A percentile compares a stretch with the other conserved stretches of the same genome.
These are phyloP conservation scores for Irpex rosettiformis DNA, from an alignment of 1,284 basidiomycete genomes.

Conservation along the genomic window DNA sequence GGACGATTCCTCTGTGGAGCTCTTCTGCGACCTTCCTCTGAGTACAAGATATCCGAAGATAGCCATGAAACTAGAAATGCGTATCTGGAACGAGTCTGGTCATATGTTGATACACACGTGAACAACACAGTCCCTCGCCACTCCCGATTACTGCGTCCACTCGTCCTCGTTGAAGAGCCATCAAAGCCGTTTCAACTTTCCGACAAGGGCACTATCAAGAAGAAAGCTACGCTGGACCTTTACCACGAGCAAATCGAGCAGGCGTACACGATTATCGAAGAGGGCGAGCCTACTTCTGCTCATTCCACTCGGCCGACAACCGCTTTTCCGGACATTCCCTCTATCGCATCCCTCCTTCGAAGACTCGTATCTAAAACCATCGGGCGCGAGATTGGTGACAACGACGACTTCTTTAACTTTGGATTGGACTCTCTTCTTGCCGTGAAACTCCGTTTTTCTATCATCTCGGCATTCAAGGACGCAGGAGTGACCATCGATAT, in stretches of 20 bases:
- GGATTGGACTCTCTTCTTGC: background rate
- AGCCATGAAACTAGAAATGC: constrained; percentile 38
- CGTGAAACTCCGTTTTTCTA: background rate
- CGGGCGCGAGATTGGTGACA: constrained; percentile 21
- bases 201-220: constrained; percentile 32
- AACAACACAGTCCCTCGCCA: background rate
- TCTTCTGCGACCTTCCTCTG: constrained; percentile 28
- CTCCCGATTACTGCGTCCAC: background rate
- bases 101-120: background rate
- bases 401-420: constrained; percentile 38
- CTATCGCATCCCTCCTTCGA: constrained; percentile 22
- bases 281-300: constrained; percentile 25
- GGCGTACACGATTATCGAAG: constrained; percentile 26
- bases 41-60: constrained; percentile 35
- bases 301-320: constrained; percentile 16
- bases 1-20: background rate
- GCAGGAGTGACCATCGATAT: background rate
- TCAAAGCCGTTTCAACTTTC: constrained; percentile 35
- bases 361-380: constrained; percentile 26
- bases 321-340: background rate
- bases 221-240: constrained; percentile 30
- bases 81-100: background rate
- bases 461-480: background rate
- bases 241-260: constrained; percentile 35
- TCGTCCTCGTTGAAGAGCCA: constrained; percentile 30